These are phyloP conservation scores for Cordyceps fumosorosea DNA, from an alignment of 2,329 filamentous ascomycete species.

Conservation along the genomic window DNA sequence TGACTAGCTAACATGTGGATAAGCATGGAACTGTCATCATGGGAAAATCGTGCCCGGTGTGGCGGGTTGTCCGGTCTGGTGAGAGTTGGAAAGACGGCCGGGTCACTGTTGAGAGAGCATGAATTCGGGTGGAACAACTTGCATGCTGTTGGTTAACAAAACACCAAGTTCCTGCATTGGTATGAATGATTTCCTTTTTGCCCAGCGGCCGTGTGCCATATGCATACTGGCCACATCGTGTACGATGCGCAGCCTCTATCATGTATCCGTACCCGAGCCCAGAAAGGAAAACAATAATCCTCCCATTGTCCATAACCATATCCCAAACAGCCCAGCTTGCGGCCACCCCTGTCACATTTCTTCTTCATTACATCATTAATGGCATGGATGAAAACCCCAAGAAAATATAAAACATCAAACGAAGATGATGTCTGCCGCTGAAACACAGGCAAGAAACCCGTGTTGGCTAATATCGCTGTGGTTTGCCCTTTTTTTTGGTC, in stretches of 20 bases:
- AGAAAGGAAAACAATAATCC: not conserved
- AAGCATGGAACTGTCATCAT: not conserved
- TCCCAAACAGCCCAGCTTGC: not conserved
- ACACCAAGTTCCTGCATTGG: not conserved
- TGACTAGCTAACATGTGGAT: not conserved
- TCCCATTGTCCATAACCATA: not conserved
- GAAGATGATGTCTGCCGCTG: not conserved
- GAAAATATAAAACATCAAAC: not conserved
- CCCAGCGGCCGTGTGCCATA: not conserved
- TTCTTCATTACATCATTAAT: slow-evolving; percentile 10
- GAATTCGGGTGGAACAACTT: no score
- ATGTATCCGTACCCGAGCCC: not conserved
- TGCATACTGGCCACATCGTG: not conserved
- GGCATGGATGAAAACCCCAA: not conserved
- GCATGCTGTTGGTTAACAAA: not conserved
- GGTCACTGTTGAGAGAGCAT: not conserved
- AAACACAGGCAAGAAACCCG: not conserved
- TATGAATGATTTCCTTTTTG: not conserved
- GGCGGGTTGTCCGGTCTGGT: not conserved
- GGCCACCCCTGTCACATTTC: not conserved
- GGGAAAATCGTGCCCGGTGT: not conserved
- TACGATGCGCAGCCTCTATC: no score
- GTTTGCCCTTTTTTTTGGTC: not conserved
- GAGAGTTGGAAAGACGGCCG: not conserved
- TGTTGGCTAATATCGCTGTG: not conserved